Evolutionary conservation across 177 flowering plant species (phyloP), one percentile per base, ranked within the genome.

Genomic region (Vitis hybrid): DNA sequence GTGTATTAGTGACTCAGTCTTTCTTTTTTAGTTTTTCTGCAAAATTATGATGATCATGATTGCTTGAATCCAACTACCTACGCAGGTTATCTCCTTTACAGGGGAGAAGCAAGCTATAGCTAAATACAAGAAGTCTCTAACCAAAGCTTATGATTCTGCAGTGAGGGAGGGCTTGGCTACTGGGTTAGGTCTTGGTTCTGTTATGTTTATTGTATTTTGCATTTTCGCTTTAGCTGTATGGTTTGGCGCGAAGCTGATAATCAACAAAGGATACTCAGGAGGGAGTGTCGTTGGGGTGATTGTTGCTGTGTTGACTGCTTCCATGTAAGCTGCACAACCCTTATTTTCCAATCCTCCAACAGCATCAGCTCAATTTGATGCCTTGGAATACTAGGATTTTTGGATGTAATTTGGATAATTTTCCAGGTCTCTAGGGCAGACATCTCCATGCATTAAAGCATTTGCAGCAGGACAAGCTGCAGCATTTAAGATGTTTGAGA

Each of bases 401-500:
- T 26, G 29, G 29, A 26, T 26, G 29, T 26, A 26, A 26, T 26
- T 26, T 26, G 29, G 29, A 26, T 26, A 26, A 26, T 26, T 56
- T 31, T 48, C 5, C 77, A 85, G 90, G 76, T 79, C 85, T 19
- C 76, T 84, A 2, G 89, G 87, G 55, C 87, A 85, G 65, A 74
- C 86, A 66, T 82, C 89, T 29, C 86, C 84, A 11, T 79, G 83
- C 62, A n/a, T 87, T 22, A 81, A 67, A 58, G 89, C 89, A 53
- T 84, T 85, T 71, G 84, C 86, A 51, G 81, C 89, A 1, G 89
- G 89, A 15, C 78, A 75, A 73, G 89, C 90, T 69, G 89, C 89
- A 60, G 89, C 86, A 10, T 86, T 60, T 71, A 81, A 85, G 72
- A 80, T 87, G 91, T 86, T 87, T 56, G 82, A 87, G 81, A 68